Evolutionary conservation across 495 filamentous ascomycete genomes (phyloP).

Genomic region (Penicillium desertorum): DNA sequence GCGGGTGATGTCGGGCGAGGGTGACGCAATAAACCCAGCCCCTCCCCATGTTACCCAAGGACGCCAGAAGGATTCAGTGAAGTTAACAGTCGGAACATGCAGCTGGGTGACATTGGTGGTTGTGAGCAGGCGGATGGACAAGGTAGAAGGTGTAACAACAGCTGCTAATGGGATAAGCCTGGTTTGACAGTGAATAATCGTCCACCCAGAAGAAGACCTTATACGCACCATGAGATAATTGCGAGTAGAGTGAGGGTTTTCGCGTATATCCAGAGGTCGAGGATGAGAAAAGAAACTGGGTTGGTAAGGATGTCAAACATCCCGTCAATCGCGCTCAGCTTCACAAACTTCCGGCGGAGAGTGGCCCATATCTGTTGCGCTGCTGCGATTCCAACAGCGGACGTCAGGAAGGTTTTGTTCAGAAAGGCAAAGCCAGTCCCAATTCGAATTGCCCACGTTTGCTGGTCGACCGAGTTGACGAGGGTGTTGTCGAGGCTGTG

Average conservation of each 20-base stretch:
- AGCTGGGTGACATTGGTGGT: constrained; percentile 1
- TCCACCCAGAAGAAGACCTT: not conserved
- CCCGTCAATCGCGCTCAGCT: constrained; percentile 6
- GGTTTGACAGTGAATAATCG: not conserved
- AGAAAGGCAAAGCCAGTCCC: constrained; percentile 8
- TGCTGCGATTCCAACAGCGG: constrained; percentile 5
- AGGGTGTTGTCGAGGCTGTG: not conserved
- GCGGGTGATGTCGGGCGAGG: not conserved
- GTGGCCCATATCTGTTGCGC: constrained; percentile 9
- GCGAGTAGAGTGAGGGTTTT: constrained; percentile 6
- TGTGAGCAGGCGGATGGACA: constrained; percentile 1
- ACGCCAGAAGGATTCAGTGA: not conserved
- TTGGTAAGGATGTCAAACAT: constrained; percentile 5
- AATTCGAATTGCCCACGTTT: constrained; percentile 10
- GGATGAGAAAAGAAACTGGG: not conserved
- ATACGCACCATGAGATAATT: constrained; percentile 8
- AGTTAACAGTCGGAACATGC: constrained; percentile 8
- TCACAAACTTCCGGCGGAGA: constrained; percentile 5
- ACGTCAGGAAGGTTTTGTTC: constrained; percentile 1
- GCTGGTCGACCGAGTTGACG: constrained; percentile 2
- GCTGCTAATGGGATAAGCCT: constrained; percentile 8
- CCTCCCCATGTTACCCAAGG: not conserved
- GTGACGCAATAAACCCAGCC: not conserved
- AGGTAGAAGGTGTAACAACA: constrained; percentile 3
- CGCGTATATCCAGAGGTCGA: constrained; percentile 4